Percentiles rank a stretch among this genome's conserved stretches.
phyloP scores from a whole-genome alignment of 164 flowering plant genomes.

The Aristolochia californica region DNA sequence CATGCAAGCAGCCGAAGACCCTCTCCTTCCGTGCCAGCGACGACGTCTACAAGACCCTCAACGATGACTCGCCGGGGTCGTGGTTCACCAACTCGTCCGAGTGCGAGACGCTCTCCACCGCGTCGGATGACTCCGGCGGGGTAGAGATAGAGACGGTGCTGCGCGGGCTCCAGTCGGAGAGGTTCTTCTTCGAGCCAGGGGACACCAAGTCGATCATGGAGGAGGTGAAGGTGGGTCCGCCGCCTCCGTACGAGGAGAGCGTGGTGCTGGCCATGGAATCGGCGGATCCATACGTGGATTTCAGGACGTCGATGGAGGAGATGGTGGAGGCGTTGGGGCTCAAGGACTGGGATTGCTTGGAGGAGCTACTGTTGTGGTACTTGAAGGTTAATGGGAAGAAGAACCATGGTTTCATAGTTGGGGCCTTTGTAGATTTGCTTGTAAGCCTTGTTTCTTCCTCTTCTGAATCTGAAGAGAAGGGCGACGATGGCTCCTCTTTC shows the following conservation, averaged over 20 bases:
- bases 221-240: conserved; percentile 19
- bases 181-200: conserved; percentile 3
- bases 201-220: conserved; percentile 24
- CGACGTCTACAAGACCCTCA: conserved; percentile 10
- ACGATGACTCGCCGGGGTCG: neutral
- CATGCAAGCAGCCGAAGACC: conserved; percentile 13
- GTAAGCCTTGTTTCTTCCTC: conserved; percentile 11
- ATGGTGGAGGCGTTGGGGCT: conserved; percentile 72
- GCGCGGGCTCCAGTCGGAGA: conserved; percentile 1
- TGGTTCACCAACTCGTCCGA: neutral
- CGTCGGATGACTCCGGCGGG: neutral
- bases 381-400: conserved; percentile 52
- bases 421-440: conserved; percentile 78
- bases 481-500: too few relatives aligned
- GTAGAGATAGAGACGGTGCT: conserved; percentile 3
- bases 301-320: conserved; percentile 72
- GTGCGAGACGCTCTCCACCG: neutral
- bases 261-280: conserved; percentile 60
- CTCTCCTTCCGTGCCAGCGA: conserved; percentile 11
- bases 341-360: conserved; percentile 58
- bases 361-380: conserved; percentile 61
- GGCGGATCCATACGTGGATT: conserved; percentile 56
- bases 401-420: conserved; percentile 56
- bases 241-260: conserved; percentile 33
- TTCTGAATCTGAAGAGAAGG: too few relatives aligned